Base-by-base conservation (phyloP, 306 rosid genomes). In the Dalbergia oliveri region DNA sequence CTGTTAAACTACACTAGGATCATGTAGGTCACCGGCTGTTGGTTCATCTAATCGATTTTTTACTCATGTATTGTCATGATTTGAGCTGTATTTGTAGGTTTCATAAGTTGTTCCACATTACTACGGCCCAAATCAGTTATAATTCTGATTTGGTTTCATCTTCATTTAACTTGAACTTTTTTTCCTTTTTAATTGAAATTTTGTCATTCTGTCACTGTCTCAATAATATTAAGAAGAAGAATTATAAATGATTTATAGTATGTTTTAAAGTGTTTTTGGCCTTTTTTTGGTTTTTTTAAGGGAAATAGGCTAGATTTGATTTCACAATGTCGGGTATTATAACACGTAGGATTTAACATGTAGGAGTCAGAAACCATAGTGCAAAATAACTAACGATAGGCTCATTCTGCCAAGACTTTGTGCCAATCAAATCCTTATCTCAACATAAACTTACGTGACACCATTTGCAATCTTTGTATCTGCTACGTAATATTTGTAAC, bases 111-210 rank as follows among this genome's bases (percentile, higher is more conserved):
- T 26, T 2, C 31, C 1, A 2, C 31, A 2, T 26, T 26, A 26
- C 31, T 26, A 1, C 3, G 8, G 41, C 7, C 8, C 8, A 37
- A 5, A 1, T 37, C 41, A 37, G 5, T 0, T 37, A 37, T 37
- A 37, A 18, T 65, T 78, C 16, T 43, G 18, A 72, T 67, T 65
- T 78, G 41, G 59, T 65, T 45, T 57, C 75, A 53, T 62, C 10
- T 63, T 45, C 75, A 57, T 54, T 23, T 4, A 63, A 60, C 59
- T 6, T 68, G 71, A 37, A 19, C 0, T 37, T 4, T 37, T 37
- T 21, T n/a, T n/a, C n/a, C n/a, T n/a, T 37, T 37, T 26, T 26
- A 0, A 37, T 37, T 37, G 5, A 37, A 37, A 8, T 19, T 33
- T 72, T 37, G 35, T 65, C 61, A 60, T 13, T 35, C 58, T 35